Evolutionary conservation across 805 yeast genomes (phyloP), one percentile per base, ranked within the genome.

Genomic region (Wickerhamiella lipophila): DNA sequence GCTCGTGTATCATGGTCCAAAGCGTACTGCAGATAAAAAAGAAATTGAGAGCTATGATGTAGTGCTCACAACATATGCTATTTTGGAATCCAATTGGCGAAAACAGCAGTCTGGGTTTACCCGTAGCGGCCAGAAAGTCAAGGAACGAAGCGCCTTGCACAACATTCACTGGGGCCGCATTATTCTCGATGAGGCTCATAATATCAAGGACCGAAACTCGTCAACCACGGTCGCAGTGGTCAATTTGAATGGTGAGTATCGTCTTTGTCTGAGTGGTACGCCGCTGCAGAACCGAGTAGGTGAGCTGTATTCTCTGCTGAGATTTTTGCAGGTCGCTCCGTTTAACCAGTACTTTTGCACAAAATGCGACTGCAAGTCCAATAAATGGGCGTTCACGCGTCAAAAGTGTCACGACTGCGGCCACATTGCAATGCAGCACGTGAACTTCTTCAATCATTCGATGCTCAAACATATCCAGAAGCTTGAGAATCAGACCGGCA

Each of bases 281-380:
- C 98, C 99, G 1, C 69, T 92, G 54, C 99, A 92, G 60, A 92
- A 92, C 63, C 72, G 97, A 53, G 88, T 92, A 60, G 98, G 98
- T 40, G 99, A 92, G 67, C 75, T 92, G 71, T 92, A 92, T 64
- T 88, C 97, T 1, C 68, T 92, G 60, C 81, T 92, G 50, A 71
- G 97, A 58, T 92, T 86, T 60, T 65, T 92, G 66, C 77, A 81
- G 55, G 71, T 89, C 34, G 76, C 78, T 43, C 99, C 99, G 8
- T 88, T 86, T 64, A 81, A 89, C 54, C 74, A 78, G 49, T 92
- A 92, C 65, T 89, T 78, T 58, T 92, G 99, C 68, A 84, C 94
- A n/a, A 81, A 79, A 60, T 92, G 98, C 68, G 83, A 79, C 3
- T 92, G 99, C 64, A 68, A 73, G 12, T 81, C 89, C 12, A 72